Percentiles rank a stretch among this genome's conserved stretches.
Evolutionary conservation across 2,329 filamentous ascomycete genomes (phyloP).

Genomic region (Diaporthe australafricana): DNA sequence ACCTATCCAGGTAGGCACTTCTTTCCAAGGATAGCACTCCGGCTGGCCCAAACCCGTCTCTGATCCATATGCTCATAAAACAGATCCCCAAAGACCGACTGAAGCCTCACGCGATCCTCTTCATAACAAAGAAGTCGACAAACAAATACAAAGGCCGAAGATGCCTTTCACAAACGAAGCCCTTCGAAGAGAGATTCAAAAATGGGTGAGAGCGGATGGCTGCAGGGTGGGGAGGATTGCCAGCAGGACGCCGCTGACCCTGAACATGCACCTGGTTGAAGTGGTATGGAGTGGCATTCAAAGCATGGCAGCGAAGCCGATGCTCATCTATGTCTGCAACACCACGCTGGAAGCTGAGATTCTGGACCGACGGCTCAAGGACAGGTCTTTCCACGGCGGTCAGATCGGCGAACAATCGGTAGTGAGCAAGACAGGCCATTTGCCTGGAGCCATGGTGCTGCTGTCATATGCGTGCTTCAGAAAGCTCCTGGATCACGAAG

Average conservation of each 20-base stretch:
- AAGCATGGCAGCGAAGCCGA: not conserved
- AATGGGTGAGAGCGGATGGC: not conserved
- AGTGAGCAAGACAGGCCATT: not conserved
- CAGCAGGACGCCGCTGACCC: not conserved
- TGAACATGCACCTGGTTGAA: not conserved
- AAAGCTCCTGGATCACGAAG: not conserved
- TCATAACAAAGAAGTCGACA: no score
- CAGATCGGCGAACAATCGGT: not conserved
- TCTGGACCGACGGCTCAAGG: not conserved
- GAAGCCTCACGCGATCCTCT: no score
- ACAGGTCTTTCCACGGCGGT: not conserved
- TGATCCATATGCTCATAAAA: no score
- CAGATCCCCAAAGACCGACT: no score
- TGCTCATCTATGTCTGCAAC: not conserved
- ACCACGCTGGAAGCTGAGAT: not conserved
- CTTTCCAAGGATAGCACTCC: no score
- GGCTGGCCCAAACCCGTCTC: no score
- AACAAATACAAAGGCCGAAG: no score
- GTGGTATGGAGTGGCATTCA: not conserved
- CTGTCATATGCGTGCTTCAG: not conserved
- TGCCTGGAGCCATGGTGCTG: not conserved
- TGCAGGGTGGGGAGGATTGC: not conserved
- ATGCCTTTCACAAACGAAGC: not conserved
- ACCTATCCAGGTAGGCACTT: no score
- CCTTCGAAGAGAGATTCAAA: not conserved